Base-by-base conservation (phyloP, 2,329 filamentous ascomycete species). In the Lachnellula subtilissima region DNA sequence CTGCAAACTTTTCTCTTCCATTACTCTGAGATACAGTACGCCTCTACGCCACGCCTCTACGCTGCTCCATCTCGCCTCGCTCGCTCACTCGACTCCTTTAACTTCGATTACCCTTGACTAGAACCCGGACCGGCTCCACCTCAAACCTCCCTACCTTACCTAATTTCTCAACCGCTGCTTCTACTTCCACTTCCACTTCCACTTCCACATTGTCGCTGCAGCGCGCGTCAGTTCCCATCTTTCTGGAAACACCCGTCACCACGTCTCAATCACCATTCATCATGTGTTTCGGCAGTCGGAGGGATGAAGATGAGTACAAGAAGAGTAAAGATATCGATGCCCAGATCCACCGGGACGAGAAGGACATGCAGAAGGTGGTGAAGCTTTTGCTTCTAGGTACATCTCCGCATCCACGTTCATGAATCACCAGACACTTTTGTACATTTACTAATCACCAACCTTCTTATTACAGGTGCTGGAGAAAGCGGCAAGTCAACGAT, bases 401-500 rank as follows among this genome's bases (percentile, higher is more conserved):
- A 83, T 73, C 62, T 58, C 28, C 39, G 40, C 53, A 43, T 46
- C 53, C 52, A 48, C 59, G 49, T 51, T 25, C 47, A 28, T 45
- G 42, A 22, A 50, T 52, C 48, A 54, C 52, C 45, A 9, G n/a
- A 19, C 15, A 11, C 12, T 6, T 22, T 22, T 52, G 50, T 22
- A 37, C 19, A 50, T 53, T n/a, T 46, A 53, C 61, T 67, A 61
- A 65, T 51, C n/a, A 43, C 43, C 19, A 19, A 48, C 40, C 25
- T n/a, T 32, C 9, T 32, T 12, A 32, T 42, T 50, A 52, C 42
- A 97, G 92, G 93, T 73, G 93, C 93, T 67, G 93, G 93, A 70
- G 93, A 97, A 75, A 94, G 88, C 57, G 90, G 93, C 63, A 97
- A 97, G 75, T 97, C 93, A 8, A 97, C 93, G 1, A 92, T 97